Evolutionary conservation across 139 green algal species (phyloP), one percentile per base, ranked within the genome.

Genomic region (Raphidocelis subcapitata): DNA sequence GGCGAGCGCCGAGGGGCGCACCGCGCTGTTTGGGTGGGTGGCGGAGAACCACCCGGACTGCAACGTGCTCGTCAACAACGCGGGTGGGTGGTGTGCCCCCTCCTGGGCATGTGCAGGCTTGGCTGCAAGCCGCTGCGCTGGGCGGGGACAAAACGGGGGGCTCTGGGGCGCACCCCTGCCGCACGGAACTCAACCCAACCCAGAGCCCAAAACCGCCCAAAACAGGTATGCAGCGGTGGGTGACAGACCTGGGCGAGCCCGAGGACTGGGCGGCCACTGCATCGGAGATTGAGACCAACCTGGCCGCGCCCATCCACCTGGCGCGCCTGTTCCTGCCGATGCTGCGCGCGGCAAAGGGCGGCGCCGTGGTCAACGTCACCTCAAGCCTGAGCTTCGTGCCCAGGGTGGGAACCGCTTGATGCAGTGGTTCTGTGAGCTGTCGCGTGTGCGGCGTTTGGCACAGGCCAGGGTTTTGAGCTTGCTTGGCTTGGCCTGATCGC

Each of bases 31-130:
- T 5, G 55, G 16, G 5, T 29, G 26, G 55, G 26, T 8, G n/a
- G 26, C 14, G 10, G 8, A 12, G 10, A 12, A 29, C 10, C 16
- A 35, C 55, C 55, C 55, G 5, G 5, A 62, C 10, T 14, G 10
- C 55, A 62, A 62, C 14, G 26, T 62, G 10, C 10, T 62, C 10
- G 14, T 62, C 55, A 62, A 62, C 55, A 62, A 62, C 26, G 55
- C 55, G 24, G 55, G 55, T 62, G 16, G 10, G n/a, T 49, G 41
- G 41, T 20, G 41, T 20, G 41, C 8, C 8, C 41, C 8, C 8
- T 49, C 41, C 41, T 8, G 41, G 41, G 41, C 41, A 49, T 20
- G 8, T 12, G 12, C 41, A 20, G 41, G 41, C 41, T 49, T 49
- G 41, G 8, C 41, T 49, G 41, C 8, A 12, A 12, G 41, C 41